These are phyloP conservation scores for Lentinula detonsa DNA, from an alignment of 768 basidiomycete genomes.

Conservation along the genomic window DNA sequence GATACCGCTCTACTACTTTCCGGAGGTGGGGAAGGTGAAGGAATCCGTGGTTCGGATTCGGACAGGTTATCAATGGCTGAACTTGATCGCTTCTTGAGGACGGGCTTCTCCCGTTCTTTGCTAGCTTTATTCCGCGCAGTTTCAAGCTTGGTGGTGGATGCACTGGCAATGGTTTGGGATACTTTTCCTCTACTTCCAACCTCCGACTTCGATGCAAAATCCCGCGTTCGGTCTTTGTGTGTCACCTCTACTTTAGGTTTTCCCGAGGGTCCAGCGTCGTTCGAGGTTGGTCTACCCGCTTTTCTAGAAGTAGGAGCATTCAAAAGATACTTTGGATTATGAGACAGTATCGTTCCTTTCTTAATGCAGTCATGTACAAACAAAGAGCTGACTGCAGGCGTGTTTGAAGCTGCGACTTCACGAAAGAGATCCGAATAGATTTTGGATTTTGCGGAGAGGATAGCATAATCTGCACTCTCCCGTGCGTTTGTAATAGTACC, in stretches of 20 bases:
- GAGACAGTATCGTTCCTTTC: slow-evolving; percentile 31
- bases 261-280: not conserved
- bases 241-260: not conserved
- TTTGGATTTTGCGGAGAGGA: slow-evolving; percentile 48
- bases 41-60: slow-evolving; percentile 4
- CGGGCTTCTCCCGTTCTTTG: not conserved
- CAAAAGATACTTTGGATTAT: slow-evolving; percentile 38
- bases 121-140: not conserved
- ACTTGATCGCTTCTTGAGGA: not conserved
- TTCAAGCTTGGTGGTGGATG: slow-evolving; percentile 8
- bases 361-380: slow-evolving; percentile 52
- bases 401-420: slow-evolving; percentile 27
- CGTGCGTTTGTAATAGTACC: slow-evolving; percentile 52
- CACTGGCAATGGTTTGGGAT: slow-evolving; percentile 6
- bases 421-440: slow-evolving; percentile 41
- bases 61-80: not conserved
- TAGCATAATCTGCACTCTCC: slow-evolving; percentile 52
- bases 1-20: slow-evolving; percentile 19
- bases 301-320: slow-evolving; percentile 19
- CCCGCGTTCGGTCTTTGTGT: slow-evolving; percentile 6
- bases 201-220: slow-evolving; percentile 7
- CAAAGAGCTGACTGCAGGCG: slow-evolving; percentile 41
- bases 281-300: slow-evolving; percentile 4
- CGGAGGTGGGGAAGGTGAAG: slow-evolving; percentile 44
- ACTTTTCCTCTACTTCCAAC: slow-evolving; percentile 9